phyloP scores from a whole-genome alignment of 495 filamentous ascomycete species.

The Podospora anserina region DNA sequence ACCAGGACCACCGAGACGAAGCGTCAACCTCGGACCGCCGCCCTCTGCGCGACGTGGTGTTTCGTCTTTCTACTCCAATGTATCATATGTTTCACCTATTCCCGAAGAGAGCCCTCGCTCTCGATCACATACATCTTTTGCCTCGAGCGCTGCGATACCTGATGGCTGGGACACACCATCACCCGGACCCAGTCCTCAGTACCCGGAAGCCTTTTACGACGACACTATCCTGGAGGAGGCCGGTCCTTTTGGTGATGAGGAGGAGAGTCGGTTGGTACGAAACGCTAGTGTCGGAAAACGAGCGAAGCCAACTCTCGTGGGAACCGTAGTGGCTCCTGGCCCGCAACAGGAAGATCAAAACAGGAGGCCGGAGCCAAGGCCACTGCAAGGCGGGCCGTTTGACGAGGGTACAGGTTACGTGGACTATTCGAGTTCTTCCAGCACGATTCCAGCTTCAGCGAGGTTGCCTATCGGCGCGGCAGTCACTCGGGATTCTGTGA shows the following conservation, averaged over 20 bases:
- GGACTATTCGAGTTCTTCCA: conserved; percentile 44
- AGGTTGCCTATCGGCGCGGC: conserved; percentile 27
- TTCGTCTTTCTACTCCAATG: conserved; percentile 68
- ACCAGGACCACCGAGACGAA: conserved; percentile 46
- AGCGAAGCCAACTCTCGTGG: conserved; percentile 68
- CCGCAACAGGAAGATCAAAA: conserved; percentile 26
- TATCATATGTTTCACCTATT: conserved; percentile 83
- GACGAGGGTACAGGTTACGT: conserved; percentile 43
- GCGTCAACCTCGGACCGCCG: conserved; percentile 59
- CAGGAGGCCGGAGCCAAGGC: conserved; percentile 33
- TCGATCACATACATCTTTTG: conserved; percentile 65
- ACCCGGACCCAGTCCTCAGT: conserved; percentile 40
- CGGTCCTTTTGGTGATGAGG: conserved; percentile 50
- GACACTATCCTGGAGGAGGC: conserved; percentile 50
- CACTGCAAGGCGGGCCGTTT: conserved; percentile 37
- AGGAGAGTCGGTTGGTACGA: conserved; percentile 65
- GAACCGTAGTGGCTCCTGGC: conserved; percentile 38
- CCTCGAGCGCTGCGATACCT: conserved; percentile 78
- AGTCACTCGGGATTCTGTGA: conserved; percentile 39
- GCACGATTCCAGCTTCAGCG: conserved; percentile 25
- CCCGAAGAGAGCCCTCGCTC: conserved; percentile 70
- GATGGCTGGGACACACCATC: conserved; percentile 57
- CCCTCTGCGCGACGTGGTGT: conserved; percentile 67
- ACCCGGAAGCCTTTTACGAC: conserved; percentile 46
- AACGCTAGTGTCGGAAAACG: conserved; percentile 75